Evolutionary conservation across 2,329 filamentous ascomycete species (phyloP).

Genomic region (Colletotrichum tamarilloi): DNA sequence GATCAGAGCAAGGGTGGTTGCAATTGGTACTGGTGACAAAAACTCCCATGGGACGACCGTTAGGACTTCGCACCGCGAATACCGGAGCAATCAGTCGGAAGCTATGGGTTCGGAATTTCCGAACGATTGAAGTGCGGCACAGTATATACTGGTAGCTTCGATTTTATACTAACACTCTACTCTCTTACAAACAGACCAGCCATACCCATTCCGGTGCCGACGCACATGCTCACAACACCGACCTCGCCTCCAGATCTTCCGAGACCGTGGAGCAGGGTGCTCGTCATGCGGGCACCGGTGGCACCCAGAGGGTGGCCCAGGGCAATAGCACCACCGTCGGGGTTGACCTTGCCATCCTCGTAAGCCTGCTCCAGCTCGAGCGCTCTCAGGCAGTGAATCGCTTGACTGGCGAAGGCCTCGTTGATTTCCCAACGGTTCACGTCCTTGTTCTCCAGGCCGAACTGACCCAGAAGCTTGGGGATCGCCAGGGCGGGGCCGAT

Average conservation of each 20-base stretch:
- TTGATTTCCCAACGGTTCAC: slow-evolving; percentile 94
- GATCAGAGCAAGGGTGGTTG: too few relatives aligned
- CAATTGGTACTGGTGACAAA: too few relatives aligned
- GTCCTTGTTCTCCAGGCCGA: slow-evolving; percentile 75
- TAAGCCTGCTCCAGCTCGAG: slow-evolving; percentile 73
- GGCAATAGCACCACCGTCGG: slow-evolving; percentile 94
- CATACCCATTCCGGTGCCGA: slow-evolving; percentile 85
- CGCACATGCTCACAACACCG: slow-evolving; percentile 89
- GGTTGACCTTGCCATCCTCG: slow-evolving; percentile 81
- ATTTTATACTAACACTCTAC: slow-evolving; percentile 45
- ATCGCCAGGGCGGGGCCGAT: slow-evolving; percentile 89
- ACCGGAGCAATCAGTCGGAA: not conserved
- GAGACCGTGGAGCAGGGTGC: slow-evolving; percentile 74
- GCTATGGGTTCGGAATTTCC: too few relatives aligned
- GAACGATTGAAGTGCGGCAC: not conserved
- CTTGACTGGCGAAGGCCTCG: slow-evolving; percentile 79
- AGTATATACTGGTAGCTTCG: not conserved
- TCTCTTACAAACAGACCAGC: slow-evolving; percentile 75
- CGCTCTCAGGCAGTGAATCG: slow-evolving; percentile 76
- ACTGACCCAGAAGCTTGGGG: slow-evolving; percentile 78
- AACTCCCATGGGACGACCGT: not conserved
- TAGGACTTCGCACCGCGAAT: not conserved
- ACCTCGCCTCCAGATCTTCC: slow-evolving; percentile 78
- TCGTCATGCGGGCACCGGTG: slow-evolving; percentile 84
- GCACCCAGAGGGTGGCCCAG: slow-evolving; percentile 91